Base-by-base conservation (phyloP, 306 rosid species). In the Prunus mume region DNA sequence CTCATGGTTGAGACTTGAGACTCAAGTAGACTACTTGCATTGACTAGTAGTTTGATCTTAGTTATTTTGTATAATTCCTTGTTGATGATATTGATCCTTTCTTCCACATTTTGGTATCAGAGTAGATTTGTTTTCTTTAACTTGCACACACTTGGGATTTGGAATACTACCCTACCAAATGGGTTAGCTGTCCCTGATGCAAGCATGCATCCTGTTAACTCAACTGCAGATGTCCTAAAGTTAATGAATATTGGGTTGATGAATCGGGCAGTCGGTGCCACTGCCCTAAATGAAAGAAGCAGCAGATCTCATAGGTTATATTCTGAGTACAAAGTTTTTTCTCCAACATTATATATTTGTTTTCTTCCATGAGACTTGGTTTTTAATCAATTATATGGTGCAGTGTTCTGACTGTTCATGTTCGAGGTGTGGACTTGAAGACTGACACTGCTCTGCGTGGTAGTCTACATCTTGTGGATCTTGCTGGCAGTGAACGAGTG, bases 61-160 rank as follows among this genome's bases (percentile, higher is more conserved):
- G 12, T 75, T 27, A 13, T 25, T 43, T 63, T 50, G 2, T 63
- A 32, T 38, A 45, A 13, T 24, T 69, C 17, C n/a, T 71, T 52
- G 14, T 19, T 60, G 38, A 57, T 20, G 12, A 3, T 13, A 51
- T 14, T 49, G 50, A 41, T 52, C 41, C 67, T 32, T 43, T 76
- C 66, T 71, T 15, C 19, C 28, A 24, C 41, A 15, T 64, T 70
- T 28, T 38, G 60, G 43, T 69, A 43, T 25, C 3, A 11, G 51
- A 38, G 51, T 14, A 19, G 8, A 73, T 22, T 71, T 64, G 69
- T 87, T 91, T 91, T 86, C 95, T 86, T 85, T 95, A 81, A 92
- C 96, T 90, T 92, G 88, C 98, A 83, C 91, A 95, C 98, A 90
- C 98, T 95, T 77, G 98, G 98, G 96, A 95, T 95, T 90, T 95